Conservation (phyloP, 805 yeast species). For the Hanseniaspora vineae region DNA sequence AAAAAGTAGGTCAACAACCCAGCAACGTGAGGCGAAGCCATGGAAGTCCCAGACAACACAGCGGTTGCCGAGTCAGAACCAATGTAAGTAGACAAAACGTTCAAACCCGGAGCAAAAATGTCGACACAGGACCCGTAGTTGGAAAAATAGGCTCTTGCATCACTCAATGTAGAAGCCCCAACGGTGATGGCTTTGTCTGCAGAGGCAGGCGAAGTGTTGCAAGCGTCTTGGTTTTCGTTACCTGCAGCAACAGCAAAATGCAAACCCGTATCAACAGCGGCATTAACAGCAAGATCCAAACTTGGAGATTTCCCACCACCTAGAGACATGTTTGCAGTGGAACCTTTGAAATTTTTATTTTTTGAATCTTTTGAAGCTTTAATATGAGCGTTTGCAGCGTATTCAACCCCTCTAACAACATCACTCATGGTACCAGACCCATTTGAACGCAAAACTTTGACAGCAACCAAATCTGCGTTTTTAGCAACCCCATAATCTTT, state of each 20-base stretch:
- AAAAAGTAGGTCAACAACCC: conserved; percentile 85
- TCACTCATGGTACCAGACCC: conserved; percentile 80
- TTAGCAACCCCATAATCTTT: conserved; percentile 74
- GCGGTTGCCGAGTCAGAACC: conserved; percentile 70
- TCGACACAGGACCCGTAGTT: conserved; percentile 95
- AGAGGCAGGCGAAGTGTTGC: conserved; percentile 84
- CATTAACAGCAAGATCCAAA: conserved; percentile 75
- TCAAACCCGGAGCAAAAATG: conserved; percentile 92
- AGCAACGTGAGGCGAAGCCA: conserved; percentile 96
- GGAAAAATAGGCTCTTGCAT: conserved; percentile 87
- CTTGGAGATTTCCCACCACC: conserved; percentile 91
- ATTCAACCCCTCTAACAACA: conserved; percentile 76
- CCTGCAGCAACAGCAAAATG: conserved; percentile 97
- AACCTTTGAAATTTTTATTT: conserved; percentile 64
- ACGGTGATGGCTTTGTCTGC: conserved; percentile 80
- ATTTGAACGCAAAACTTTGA: conserved; percentile 69
- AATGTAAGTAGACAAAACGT: conserved; percentile 71
- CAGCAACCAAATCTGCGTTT: conserved; percentile 64
- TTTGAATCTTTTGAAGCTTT: conserved; percentile 34
- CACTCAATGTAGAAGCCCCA: conserved; percentile 86
- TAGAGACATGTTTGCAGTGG: conserved; percentile 84
- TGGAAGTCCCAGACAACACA: conserved; percentile 86
- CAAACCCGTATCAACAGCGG: conserved; percentile 78
- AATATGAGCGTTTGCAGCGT: conserved; percentile 60
- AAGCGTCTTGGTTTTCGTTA: conserved; percentile 86